Evolutionary conservation across 371 early-diverging fungal genomes (phyloP), one percentile per base, ranked within the genome.

Genomic region (Umbelopsis sp.): DNA sequence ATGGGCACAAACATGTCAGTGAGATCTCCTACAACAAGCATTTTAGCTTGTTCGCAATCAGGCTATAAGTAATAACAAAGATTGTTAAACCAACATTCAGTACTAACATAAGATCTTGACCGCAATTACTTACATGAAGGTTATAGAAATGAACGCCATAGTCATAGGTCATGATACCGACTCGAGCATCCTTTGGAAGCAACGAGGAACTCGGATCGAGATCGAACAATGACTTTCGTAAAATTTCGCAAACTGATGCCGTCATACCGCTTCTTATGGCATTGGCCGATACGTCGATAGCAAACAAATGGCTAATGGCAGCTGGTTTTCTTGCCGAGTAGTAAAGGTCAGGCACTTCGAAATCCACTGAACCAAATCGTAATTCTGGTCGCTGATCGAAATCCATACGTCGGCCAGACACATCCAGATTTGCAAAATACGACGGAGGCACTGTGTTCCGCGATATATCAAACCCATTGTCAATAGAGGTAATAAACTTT

Each of bases 1-100:
- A 98, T 77, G 2, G 99, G 99, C 20, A 96, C 89, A 87, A 99
- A 99, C 69, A 96, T 84, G 69, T 98, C 98, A 50, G 86, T 76
- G 38, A 97, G 83, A 76, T 99, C 99, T 2, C 95, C 86, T 1
- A 98, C 96, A n/a, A 97, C 93, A 74, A 98, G 80, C 97, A 98
- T 97, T 77, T 97, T 97, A 7, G 96, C 93, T 74, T 94, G 94
- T 24, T 93, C 90, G 63, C 96, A 76, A 10, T 72, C 71, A 20
- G 94, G 69, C 92, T 93, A 80, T 18, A n/a, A 20, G 22, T 25
- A 66, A 20, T 12, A 50, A 14, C 12, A 57, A 1, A 41, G 12
- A 14, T 37, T 52, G 3, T 10, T 7, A 22, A 41, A 41, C 14
- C 10, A 0, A 37, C 16, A 63, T 37, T 48, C n/a, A 38, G 32